Conservation (phyloP, 352 stramenopile species). For the Phytophthora melonis region DNA sequence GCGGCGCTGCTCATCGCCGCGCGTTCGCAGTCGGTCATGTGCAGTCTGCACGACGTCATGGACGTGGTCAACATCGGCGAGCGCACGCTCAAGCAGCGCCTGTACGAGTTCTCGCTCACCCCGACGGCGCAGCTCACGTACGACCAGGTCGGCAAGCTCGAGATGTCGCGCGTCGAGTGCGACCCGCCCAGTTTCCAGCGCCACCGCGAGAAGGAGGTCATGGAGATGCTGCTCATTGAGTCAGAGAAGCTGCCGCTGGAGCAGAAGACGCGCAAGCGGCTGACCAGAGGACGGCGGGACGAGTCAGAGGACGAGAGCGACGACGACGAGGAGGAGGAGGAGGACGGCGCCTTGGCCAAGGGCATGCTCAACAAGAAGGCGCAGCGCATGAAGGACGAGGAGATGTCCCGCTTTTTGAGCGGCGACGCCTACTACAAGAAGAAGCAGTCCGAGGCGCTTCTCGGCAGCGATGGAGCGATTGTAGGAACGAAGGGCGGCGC, state of each 20-base stretch:
- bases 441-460: slow-evolving; percentile 51
- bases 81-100: slow-evolving; percentile 95
- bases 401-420: slow-evolving; percentile 79
- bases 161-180: slow-evolving; percentile 89
- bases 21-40: slow-evolving; percentile 95
- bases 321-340: slow-evolving; percentile 47
- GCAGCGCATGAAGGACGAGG: slow-evolving; percentile 76
- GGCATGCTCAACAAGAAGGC: slow-evolving; percentile 46
- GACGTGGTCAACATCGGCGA: slow-evolving; percentile 97
- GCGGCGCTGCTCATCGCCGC: slow-evolving; percentile 97
- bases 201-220: slow-evolving; percentile 87
- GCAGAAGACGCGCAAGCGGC: slow-evolving; percentile 41
- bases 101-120: slow-evolving; percentile 98
- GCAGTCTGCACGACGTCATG: slow-evolving; percentile 86
- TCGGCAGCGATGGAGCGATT: slow-evolving; percentile 33
- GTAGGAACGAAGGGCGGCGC: slow-evolving; percentile 24
- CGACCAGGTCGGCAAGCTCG: slow-evolving; percentile 94
- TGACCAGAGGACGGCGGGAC: slow-evolving; percentile 26
- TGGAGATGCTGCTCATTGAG: slow-evolving; percentile 92
- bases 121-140: slow-evolving; percentile 95
- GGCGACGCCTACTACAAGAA: slow-evolving; percentile 77
- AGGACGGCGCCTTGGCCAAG: slow-evolving; percentile 27
- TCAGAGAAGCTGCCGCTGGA: slow-evolving; percentile 72
- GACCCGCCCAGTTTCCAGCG: slow-evolving; percentile 91
- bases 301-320: slow-evolving; percentile 36